Conservation (phyloP, 2,329 filamentous ascomycete genomes). For the Xylaria digitata region DNA sequence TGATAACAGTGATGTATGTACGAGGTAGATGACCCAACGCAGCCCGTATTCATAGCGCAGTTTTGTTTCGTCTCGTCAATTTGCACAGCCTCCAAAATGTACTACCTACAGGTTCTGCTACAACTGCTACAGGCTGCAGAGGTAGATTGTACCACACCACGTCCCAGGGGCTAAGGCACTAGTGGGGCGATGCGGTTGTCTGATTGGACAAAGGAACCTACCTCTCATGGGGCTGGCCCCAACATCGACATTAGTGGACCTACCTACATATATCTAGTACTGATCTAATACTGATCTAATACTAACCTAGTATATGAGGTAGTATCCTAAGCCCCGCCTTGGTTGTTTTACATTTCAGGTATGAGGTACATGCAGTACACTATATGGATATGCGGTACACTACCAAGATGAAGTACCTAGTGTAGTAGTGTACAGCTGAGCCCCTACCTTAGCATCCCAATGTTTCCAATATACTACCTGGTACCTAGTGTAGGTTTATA, state of each 20-base stretch:
- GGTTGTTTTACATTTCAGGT: constrained; percentile 14
- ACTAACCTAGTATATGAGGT: background rate
- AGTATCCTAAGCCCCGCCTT: constrained; percentile 10
- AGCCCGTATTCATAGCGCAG: constrained; percentile 9
- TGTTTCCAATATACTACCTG: too few species aligned
- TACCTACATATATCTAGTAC: too few species aligned
- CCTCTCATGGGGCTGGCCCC: constrained; percentile 2
- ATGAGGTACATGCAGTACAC: too few species aligned
- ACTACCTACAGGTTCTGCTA: background rate
- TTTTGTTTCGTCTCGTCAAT: constrained; percentile 30
- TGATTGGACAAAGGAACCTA: constrained; percentile 25
- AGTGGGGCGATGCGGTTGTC: constrained; percentile 1
- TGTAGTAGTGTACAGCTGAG: too few species aligned
- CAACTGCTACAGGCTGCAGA: too few species aligned
- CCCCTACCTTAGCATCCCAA: too few species aligned
- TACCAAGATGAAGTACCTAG: too few species aligned
- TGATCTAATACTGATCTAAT: too few species aligned
- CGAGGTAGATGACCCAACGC: constrained; percentile 6
- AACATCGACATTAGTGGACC: constrained; percentile 9
- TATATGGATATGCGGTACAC: too few species aligned
- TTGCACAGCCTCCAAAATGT: constrained; percentile 37
- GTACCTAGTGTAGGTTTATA: too few species aligned
- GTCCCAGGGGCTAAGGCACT: constrained; percentile 21
- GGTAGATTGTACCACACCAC: background rate
- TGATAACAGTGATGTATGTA: constrained; percentile 1